Base-by-base conservation (phyloP, 2,329 filamentous ascomycete species). In the Fonsecaea multimorphosa region DNA sequence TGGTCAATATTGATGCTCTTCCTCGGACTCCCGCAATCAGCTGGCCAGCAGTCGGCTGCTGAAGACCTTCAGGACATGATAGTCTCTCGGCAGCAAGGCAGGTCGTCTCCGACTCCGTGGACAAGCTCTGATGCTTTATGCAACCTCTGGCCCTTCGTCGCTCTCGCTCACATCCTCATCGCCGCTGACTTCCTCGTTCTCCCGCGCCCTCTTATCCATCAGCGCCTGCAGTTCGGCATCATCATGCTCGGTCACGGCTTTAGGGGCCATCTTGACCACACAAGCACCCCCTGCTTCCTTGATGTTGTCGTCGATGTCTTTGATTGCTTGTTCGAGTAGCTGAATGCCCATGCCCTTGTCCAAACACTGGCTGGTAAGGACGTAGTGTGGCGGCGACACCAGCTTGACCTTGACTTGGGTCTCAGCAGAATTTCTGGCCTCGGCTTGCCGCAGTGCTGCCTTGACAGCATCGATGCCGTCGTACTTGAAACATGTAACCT, bases 391-490 rank as follows among this genome's bases (percentile, higher is more conserved):
- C 51, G 95, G 95, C 29, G 93, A 96, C n/a, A 99, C 95, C 58
- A 99, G 90, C 82, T 93, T 94, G 78, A 98, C 95, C 85, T 98
- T 98, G 82, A 99, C 93, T 80, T 96, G 92, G 74, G 89, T 95
- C 63, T 97, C 93, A 62, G 88, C 84, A 14, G 93, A 97, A 86
- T 97, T 98, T 79, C 90, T 89, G 67, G 91, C 91, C 83, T 99
- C 95, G 66, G 95, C 96, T 69, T 89, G 92, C 77, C 93, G 88
- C 65, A 99, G 87, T 56, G 96, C 93, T 36, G 88, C 86, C 87
- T 99, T 99, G 80, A 99, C 92, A 49, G 96, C 95, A 76, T 99
- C 95, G 82, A 99, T 99, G 72, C 95, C 95, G 74, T 98, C 95
- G 78, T 98, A 99, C 69, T 91, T 91, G 82, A 92, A 93, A 84